Percentiles rank a stretch among this genome's conserved stretches.
These are phyloP conservation scores for Capillidium rhysosporum DNA, from an alignment of 371 early-diverging fungal species.

Conservation along the genomic window DNA sequence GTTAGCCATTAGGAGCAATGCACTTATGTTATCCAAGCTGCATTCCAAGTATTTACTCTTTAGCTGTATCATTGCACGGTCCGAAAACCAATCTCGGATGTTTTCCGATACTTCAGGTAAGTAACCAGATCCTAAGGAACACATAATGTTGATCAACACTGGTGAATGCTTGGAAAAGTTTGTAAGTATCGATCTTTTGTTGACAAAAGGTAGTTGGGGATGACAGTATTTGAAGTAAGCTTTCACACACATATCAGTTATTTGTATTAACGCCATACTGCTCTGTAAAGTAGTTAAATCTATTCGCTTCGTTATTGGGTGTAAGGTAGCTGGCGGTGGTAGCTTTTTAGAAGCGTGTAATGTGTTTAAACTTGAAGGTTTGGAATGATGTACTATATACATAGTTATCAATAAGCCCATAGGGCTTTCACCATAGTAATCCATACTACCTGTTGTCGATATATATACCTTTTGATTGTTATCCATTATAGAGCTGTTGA, in stretches of 20 bases:
- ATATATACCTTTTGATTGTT: not conserved
- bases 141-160: not conserved
- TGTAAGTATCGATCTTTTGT: not conserved
- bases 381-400: slow-evolving; percentile 3
- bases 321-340: too few relatives aligned
- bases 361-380: not conserved
- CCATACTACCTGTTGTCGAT: slow-evolving; percentile 2
- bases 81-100: not conserved
- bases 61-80: not conserved
- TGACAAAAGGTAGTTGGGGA: not conserved
- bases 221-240: not conserved
- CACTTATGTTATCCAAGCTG: not conserved
- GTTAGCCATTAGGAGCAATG: not conserved
- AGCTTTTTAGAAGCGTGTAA: not conserved
- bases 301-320: too few relatives aligned
- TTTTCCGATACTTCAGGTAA: not conserved
- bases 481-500: slow-evolving; percentile 5
- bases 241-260: not conserved
- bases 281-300: not conserved
- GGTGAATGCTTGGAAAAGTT: not conserved
- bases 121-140: not conserved
- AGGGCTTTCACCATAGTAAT: slow-evolving; percentile 3
- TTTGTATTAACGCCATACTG: not conserved
- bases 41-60: not conserved
- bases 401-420: slow-evolving; percentile 3